Conservation (phyloP, 139 green algal species). For the Chlamydomonas incerta region DNA sequence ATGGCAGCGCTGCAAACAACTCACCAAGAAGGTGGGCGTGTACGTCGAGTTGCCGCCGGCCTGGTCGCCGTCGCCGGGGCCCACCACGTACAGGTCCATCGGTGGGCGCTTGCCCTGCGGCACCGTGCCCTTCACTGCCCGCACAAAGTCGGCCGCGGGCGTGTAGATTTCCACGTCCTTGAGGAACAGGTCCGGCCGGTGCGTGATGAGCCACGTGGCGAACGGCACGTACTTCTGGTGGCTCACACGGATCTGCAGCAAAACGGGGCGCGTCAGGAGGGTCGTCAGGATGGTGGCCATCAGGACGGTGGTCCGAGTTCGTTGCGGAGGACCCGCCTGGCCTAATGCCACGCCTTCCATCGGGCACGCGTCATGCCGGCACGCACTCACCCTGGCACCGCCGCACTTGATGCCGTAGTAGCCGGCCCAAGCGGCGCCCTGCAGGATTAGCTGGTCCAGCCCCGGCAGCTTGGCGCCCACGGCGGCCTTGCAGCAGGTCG, state of each 20-base stretch:
- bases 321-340: too few relatives aligned
- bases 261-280: too few relatives aligned
- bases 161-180: too few relatives aligned
- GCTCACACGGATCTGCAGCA: background rate
- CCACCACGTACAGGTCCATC: background rate
- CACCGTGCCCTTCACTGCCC: background rate
- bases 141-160: background rate
- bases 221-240: background rate
- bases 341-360: background rate
- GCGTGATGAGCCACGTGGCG: background rate
- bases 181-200: background rate
- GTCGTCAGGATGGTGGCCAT: too few relatives aligned
- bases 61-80: background rate
- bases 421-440: background rate
- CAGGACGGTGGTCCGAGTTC: background rate
- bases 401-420: background rate
- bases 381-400: background rate
- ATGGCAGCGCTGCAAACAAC: background rate
- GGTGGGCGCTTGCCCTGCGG: conserved; percentile 1
- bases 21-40: background rate
- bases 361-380: background rate
- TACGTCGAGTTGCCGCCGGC: background rate
- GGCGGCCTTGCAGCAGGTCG: background rate
- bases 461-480: background rate
- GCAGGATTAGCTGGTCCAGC: background rate